phyloP scores from a whole-genome alignment of 73 alveolate genomes.

The Paramecium octaurelia region DNA sequence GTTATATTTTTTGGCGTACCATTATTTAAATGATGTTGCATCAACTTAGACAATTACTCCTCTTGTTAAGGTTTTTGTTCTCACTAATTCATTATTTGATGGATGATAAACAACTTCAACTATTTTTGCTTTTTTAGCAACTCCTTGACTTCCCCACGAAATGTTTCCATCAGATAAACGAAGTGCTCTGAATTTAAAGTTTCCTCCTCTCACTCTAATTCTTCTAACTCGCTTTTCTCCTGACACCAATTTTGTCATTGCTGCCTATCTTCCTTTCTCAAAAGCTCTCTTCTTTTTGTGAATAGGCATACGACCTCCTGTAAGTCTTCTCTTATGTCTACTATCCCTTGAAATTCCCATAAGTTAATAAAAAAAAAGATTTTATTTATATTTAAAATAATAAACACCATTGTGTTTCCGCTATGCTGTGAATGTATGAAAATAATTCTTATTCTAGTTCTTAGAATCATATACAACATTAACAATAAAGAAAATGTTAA shows the following conservation, averaged over 20 bases:
- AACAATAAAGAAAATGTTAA: not conserved
- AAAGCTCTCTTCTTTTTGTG: slow-evolving; percentile 97
- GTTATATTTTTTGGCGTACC: slow-evolving; percentile 84
- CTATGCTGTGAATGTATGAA: not conserved
- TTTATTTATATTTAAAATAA: slow-evolving; percentile 7
- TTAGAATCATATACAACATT: too few species aligned
- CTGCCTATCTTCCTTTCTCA: slow-evolving; percentile 95
- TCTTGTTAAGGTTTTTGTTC: slow-evolving; percentile 97
- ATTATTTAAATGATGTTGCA: slow-evolving; percentile 94
- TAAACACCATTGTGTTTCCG: not conserved
- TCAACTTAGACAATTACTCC: slow-evolving; percentile 92
- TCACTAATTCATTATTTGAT: slow-evolving; percentile 96
- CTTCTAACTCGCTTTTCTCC: slow-evolving; percentile 63
- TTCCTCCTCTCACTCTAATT: slow-evolving; percentile 91
- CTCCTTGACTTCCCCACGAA: slow-evolving; percentile 90
- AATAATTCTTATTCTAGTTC: not conserved
- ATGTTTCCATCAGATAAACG: slow-evolving; percentile 92
- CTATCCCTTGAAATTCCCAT: slow-evolving; percentile 98
- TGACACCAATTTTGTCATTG: slow-evolving; percentile 80
- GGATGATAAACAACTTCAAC: slow-evolving; percentile 95
- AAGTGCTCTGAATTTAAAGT: slow-evolving; percentile 92
- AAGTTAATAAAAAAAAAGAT: not conserved
- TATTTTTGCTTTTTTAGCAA: slow-evolving; percentile 74
- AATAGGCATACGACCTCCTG: slow-evolving; percentile 98
- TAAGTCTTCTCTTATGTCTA: slow-evolving; percentile 93